Evolutionary conservation across 768 basidiomycete genomes (phyloP).

Genomic region (Artomyces pyxidatus): DNA sequence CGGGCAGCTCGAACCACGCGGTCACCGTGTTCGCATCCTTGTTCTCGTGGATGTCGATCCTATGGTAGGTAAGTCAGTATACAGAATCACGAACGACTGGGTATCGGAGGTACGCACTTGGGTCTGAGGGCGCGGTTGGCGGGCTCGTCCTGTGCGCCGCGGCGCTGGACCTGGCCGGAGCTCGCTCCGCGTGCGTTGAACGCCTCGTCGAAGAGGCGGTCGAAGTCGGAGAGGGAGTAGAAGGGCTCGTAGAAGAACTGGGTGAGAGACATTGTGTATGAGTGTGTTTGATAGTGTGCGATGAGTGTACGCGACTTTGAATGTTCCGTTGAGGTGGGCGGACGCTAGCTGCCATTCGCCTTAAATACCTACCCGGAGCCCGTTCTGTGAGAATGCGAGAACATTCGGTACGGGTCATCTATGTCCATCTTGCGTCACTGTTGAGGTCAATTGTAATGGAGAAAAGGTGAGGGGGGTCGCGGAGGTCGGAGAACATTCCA

Average conservation of each 20-base stretch:
- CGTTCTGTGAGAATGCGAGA: background rate
- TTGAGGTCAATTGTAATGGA: background rate
- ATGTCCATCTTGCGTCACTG: background rate
- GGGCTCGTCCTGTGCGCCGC: background rate
- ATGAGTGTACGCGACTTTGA: background rate
- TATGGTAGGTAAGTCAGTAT: constrained; percentile 13
- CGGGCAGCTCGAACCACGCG: constrained; percentile 52
- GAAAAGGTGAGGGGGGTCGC: background rate
- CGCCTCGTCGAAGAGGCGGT: constrained; percentile 36
- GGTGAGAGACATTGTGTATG: constrained; percentile 24
- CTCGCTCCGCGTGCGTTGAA: constrained; percentile 19
- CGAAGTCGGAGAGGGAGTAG: constrained; percentile 30
- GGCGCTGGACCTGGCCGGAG: constrained; percentile 5
- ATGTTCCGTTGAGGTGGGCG: background rate
- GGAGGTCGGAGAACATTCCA: background rate
- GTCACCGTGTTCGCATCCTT: constrained; percentile 38
- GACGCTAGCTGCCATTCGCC: too few species aligned
- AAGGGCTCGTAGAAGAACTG: constrained; percentile 35
- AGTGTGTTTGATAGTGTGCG: background rate
- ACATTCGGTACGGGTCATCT: background rate
- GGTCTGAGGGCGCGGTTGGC: constrained; percentile 5
- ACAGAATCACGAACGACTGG: background rate
- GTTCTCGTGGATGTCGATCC: constrained; percentile 51
- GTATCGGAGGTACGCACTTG: background rate
- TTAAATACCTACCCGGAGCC: background rate